These are phyloP conservation scores for Serendipita sp. DNA, from an alignment of 768 basidiomycete species.

Conservation along the genomic window DNA sequence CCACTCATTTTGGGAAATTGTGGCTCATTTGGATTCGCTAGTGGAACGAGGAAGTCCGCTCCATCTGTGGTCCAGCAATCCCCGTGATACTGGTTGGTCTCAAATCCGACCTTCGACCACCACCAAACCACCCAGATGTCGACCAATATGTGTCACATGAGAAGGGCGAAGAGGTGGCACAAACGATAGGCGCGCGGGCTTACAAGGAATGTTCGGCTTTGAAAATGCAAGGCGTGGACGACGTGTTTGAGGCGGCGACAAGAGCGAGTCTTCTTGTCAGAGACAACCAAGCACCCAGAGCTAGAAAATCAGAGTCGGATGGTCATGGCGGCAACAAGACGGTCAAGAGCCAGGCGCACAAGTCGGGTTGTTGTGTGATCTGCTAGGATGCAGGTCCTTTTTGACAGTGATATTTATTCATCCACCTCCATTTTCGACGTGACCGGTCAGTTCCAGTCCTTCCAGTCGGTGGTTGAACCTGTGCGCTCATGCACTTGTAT, in stretches of 20 bases:
- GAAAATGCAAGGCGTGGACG: constrained; percentile 84
- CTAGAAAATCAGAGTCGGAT: constrained; percentile 20
- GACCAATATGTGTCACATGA: constrained; percentile 46
- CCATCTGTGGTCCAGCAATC: constrained; percentile 82
- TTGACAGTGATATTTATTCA: too few species aligned
- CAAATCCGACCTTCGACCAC: constrained; percentile 81
- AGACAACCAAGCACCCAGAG: constrained; percentile 27
- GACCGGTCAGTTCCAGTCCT: too few species aligned
- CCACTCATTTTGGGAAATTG: neutral
- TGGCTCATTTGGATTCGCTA: constrained; percentile 17
- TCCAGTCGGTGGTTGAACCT: too few species aligned
- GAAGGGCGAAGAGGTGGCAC: constrained; percentile 69
- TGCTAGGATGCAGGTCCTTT: constrained; percentile 24
- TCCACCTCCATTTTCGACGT: too few species aligned
- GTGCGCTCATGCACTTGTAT: too few species aligned
- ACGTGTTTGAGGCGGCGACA: constrained; percentile 94
- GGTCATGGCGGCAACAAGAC: constrained; percentile 19
- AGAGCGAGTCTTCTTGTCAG: constrained; percentile 92
- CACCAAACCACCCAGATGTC: constrained; percentile 19
- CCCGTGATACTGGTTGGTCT: constrained; percentile 94
- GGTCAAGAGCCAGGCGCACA: constrained; percentile 24
- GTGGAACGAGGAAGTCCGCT: constrained; percentile 98
- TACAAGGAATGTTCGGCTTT: constrained; percentile 93
- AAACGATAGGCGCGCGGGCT: constrained; percentile 72
- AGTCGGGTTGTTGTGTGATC: constrained; percentile 47